Evolutionary conservation across 2,329 filamentous ascomycete genomes (phyloP), one percentile per base, ranked within the genome.

Genomic region (Nigrospora osmanthi): DNA sequence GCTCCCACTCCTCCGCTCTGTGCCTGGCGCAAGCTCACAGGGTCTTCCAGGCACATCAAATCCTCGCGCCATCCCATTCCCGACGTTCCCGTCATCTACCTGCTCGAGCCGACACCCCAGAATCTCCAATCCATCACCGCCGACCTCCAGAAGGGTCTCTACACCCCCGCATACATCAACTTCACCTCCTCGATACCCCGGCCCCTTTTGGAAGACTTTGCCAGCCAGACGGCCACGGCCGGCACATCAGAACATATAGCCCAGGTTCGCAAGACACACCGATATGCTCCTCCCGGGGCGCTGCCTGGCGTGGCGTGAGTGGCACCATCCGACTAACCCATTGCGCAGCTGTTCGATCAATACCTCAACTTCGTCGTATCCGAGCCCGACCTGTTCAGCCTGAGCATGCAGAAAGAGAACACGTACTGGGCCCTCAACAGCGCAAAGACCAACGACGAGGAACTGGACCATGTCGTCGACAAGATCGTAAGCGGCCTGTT

Each of bases 351-450:
- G 7, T 98, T 84, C 57, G 93, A 98, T 62, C 93, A 98, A 62
- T 97, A 97, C 60, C 74, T 98, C 44, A 97, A 98, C 66, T 98
- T 97, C 59, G 87, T 97, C 51, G 91, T 97, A 36, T 87, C 87
- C 32, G 93, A 98, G 63, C 90, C 91, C 6, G 91, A 97, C 62
- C 73, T 98, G 5, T 98, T 98, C 68, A 95, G 87, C 59, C 71
- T 98, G 49, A 90, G 90, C 11, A 87, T 97, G 78, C 85, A 89
- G 52, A 93, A 93, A 54, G 86, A 84, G 49, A 80, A 95, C 63
- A 88, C 87, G 10, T 98, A 98, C 63, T 94, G 88, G 81, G 89
- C 87, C n/a, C 73, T 98, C 59, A 97, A 97, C 68, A 97, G 90
- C 64, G 87, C 86, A 14, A 83, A 87, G 60, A 95, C 89, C 3